Conservation (phyloP, 225 moss, liverwort and hornwort species). For the Bryoerythrophyllum caledonicum region DNA sequence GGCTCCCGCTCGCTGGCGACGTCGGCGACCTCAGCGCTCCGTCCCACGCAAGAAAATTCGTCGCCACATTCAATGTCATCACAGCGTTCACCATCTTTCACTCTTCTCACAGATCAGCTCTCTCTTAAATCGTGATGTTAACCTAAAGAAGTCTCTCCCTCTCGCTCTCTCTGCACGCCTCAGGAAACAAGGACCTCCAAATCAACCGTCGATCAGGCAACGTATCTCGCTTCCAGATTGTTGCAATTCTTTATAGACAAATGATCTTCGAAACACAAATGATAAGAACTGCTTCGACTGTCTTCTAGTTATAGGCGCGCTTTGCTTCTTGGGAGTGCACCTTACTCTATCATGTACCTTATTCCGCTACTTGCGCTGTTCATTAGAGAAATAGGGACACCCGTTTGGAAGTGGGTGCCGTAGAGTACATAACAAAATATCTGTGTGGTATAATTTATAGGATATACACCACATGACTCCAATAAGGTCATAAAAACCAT, state of each 20-base stretch:
- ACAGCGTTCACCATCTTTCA: conserved; percentile 26
- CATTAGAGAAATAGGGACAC: no score
- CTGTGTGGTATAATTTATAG: no score
- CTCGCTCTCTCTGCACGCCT: neutral
- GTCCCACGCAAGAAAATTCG: conserved; percentile 15
- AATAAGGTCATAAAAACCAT: no score
- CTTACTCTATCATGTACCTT: neutral
- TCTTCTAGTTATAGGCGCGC: neutral
- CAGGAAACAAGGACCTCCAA: neutral
- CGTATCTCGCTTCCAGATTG: neutral
- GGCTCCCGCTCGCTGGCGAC: conserved; percentile 17
- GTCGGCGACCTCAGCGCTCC: conserved; percentile 27
- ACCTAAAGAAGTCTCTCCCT: neutral
- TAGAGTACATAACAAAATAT: no score
- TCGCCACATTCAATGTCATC: conserved; percentile 30
- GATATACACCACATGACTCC: no score
- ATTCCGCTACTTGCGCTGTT: neutral
- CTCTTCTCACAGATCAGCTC: no score
- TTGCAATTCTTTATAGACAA: neutral
- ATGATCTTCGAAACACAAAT: neutral
- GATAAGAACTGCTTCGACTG: neutral
- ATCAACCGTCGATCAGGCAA: neutral
- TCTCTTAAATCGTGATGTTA: neutral
- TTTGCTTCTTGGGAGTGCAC: neutral
- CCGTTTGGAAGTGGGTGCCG: no score